Percentiles rank a stretch among this genome's conserved stretches.
Conservation (phyloP, 1,284 basidiomycete genomes). For the Takashimella tepidaria region DNA sequence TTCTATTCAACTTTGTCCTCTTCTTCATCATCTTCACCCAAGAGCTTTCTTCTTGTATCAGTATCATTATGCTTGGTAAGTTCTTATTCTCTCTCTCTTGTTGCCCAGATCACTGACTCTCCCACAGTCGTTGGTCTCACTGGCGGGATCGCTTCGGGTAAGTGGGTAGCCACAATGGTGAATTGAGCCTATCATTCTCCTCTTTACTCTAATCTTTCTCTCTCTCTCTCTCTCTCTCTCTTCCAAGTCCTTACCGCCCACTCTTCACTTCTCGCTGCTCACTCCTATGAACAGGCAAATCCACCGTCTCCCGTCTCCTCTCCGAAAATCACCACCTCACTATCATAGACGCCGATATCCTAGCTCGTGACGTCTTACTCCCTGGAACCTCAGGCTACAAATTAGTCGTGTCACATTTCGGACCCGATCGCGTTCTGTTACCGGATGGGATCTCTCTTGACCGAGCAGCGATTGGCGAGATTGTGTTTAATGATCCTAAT, state of each 20-base stretch:
- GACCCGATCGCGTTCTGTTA: slow-evolving; percentile 58
- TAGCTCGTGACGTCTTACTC: slow-evolving; percentile 81
- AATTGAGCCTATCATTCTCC: slow-evolving; percentile 7
- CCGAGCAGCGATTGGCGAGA: slow-evolving; percentile 73
- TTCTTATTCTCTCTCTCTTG: too few relatives aligned
- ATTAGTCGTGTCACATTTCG: slow-evolving; percentile 67
- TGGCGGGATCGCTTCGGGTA: slow-evolving; percentile 89
- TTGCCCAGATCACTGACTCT: not conserved
- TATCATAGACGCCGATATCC: slow-evolving; percentile 84
- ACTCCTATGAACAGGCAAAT: slow-evolving; percentile 67
- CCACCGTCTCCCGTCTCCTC: slow-evolving; percentile 76
- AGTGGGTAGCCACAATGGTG: too few relatives aligned
- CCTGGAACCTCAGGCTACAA: slow-evolving; percentile 73
- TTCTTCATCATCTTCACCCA: too few relatives aligned
- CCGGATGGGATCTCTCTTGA: slow-evolving; percentile 65
- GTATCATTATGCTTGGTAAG: not conserved
- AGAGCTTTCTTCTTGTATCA: too few relatives aligned
- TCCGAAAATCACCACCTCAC: slow-evolving; percentile 57
- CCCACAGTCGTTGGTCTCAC: slow-evolving; percentile 94
- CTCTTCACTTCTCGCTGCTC: not conserved
- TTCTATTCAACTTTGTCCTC: too few relatives aligned
- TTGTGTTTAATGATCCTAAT: slow-evolving; percentile 74
- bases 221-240: too few relatives aligned
- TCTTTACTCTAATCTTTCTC: not conserved
- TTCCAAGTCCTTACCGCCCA: not conserved